phyloP scores from a whole-genome alignment of 78 protist species.

The Isochrysis galbana region DNA sequence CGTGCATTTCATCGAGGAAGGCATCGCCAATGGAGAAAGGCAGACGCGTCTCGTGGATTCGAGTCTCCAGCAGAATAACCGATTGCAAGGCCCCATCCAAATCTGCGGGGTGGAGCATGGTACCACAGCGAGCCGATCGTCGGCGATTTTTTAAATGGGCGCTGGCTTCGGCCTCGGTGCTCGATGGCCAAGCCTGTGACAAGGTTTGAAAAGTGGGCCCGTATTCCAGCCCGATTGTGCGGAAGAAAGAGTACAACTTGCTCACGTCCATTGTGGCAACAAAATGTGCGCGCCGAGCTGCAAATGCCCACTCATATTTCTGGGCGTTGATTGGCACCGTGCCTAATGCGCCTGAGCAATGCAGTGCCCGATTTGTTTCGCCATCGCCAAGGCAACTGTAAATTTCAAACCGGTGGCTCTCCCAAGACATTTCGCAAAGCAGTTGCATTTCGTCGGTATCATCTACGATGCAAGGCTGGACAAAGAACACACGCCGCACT shows the following conservation, averaged over 20 bases:
- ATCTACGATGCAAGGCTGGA: not conserved
- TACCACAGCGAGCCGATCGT: not conserved
- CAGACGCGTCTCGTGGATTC: not conserved
- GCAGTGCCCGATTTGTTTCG: not conserved
- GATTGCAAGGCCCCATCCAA: not conserved
- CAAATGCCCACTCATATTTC: no score
- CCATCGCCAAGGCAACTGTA: not conserved
- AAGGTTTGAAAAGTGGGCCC: not conserved
- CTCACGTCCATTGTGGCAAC: not conserved
- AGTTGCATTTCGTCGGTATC: not conserved
- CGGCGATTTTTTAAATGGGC: not conserved
- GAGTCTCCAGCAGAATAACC: not conserved
- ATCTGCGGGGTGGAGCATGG: not conserved
- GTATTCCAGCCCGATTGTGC: not conserved
- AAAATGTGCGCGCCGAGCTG: not conserved
- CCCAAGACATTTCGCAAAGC: not conserved
- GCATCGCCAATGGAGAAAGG: not conserved
- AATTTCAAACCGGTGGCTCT: not conserved
- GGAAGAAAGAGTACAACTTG: not conserved
- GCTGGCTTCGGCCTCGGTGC: not conserved
- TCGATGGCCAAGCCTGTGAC: not conserved
- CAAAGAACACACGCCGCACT: not conserved
- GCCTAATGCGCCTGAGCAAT: not conserved
- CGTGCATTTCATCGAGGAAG: not conserved
- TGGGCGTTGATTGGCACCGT: not conserved